A percentile compares a stretch with the other conserved stretches of the same genome.
Conservation (phyloP, 2,329 filamentous ascomycete species). For the Samsoniella hepiali region DNA sequence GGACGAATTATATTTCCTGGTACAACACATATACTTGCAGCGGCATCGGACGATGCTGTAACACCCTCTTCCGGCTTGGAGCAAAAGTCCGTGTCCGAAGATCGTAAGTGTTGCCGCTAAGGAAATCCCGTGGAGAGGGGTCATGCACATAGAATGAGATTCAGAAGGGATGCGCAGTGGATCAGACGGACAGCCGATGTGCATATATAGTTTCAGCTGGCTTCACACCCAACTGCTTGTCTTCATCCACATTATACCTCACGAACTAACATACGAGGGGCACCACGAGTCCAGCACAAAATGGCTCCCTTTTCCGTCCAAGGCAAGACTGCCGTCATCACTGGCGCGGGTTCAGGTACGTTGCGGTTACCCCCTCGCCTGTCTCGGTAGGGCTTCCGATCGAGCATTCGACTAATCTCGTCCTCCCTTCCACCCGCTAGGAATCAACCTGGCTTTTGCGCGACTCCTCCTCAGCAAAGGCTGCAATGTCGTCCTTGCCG, state of each 20-base stretch:
- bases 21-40: neutral
- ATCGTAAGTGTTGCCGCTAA: neutral
- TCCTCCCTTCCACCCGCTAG: slow-evolving; percentile 21
- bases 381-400: neutral
- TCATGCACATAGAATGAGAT: too few relatives aligned
- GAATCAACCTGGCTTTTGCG: slow-evolving; percentile 45
- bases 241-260: neutral
- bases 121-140: neutral
- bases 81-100: neutral
- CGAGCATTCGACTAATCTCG: neutral
- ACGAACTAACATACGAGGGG: neutral
- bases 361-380: too few relatives aligned
- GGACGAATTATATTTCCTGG: neutral
- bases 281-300: neutral
- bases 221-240: neutral
- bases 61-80: neutral
- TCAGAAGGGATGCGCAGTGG: neutral
- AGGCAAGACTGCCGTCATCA: slow-evolving; percentile 31
- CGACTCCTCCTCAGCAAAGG: slow-evolving; percentile 37
- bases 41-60: neutral
- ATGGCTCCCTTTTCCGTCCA: slow-evolving; percentile 24
- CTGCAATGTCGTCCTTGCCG: slow-evolving; percentile 46
- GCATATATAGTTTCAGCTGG: neutral
- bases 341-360: slow-evolving; percentile 30
- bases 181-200: neutral